phyloP scores from a whole-genome alignment of 2,329 filamentous ascomycete species.

The Aureobasidium sp. region DNA sequence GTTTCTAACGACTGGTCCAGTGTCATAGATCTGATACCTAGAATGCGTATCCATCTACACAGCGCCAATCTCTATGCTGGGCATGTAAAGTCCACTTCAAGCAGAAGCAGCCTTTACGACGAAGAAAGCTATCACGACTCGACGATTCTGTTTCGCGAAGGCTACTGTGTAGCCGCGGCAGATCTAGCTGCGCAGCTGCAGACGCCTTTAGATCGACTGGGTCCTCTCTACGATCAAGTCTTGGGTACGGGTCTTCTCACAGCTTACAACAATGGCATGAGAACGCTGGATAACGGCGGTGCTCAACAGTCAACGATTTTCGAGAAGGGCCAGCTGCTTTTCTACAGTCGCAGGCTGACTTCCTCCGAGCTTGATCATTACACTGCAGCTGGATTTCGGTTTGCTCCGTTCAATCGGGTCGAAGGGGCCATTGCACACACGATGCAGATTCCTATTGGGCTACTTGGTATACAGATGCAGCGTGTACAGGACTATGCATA shows the following conservation, averaged over 20 bases:
- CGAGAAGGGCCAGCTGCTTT: slow-evolving; percentile 72
- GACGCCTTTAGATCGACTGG: slow-evolving; percentile 53
- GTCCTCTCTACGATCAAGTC: slow-evolving; percentile 67
- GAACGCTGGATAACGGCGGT: slow-evolving; percentile 8
- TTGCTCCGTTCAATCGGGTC: slow-evolving; percentile 63
- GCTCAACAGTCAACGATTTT: slow-evolving; percentile 30
- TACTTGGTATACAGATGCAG: slow-evolving; percentile 55
- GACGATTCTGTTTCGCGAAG: slow-evolving; percentile 68
- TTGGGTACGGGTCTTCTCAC: slow-evolving; percentile 51
- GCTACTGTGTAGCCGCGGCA: slow-evolving; percentile 73
- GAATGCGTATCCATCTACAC: slow-evolving; percentile 66
- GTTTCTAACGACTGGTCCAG: slow-evolving; percentile 71
- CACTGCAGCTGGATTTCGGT: slow-evolving; percentile 68
- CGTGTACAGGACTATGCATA: slow-evolving; percentile 57
- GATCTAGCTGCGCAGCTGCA: slow-evolving; percentile 64
- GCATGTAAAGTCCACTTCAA: slow-evolving; percentile 27
- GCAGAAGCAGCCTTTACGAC: slow-evolving; percentile 37
- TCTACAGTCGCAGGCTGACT: slow-evolving; percentile 62
- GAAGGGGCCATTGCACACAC: slow-evolving; percentile 60
- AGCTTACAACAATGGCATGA: slow-evolving; percentile 11
- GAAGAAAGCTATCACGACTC: slow-evolving; percentile 60
- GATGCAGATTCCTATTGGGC: slow-evolving; percentile 63
- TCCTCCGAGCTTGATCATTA: slow-evolving; percentile 57
- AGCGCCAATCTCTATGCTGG: slow-evolving; percentile 31
- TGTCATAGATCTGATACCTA: slow-evolving; percentile 59